Percentiles rank a stretch among this genome's conserved stretches.
Evolutionary conservation across 208 protist species (phyloP).

Genomic region (Phytomonas serpens): DNA sequence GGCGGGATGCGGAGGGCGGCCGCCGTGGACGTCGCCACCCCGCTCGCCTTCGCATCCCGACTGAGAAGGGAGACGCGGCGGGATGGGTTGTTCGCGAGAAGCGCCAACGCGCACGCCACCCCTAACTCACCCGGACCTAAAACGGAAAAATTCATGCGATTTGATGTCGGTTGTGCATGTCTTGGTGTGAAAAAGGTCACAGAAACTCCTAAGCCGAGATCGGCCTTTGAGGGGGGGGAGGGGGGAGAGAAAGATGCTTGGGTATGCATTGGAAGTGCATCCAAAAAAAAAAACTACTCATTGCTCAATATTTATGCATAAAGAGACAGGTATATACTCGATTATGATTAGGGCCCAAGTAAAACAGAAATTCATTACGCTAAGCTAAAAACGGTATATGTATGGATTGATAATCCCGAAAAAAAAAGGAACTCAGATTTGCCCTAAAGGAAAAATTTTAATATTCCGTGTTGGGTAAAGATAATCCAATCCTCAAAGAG

Average conservation of each 20-base stretch:
- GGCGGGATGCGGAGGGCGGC: not conserved
- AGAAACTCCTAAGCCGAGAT: constrained; percentile 4
- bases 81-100: constrained; percentile 21
- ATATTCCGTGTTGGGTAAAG: not conserved
- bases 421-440: not conserved
- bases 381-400: not conserved
- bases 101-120: constrained; percentile 53
- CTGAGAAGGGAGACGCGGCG: constrained; percentile 18
- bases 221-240: not conserved
- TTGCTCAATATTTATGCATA: not conserved
- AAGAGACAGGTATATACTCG: not conserved
- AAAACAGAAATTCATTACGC: not conserved
- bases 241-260: not conserved
- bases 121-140: constrained; percentile 64
- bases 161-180: not conserved
- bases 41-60: constrained; percentile 5
- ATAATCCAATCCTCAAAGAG: constrained; percentile 10
- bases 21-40: not conserved
- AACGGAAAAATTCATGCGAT: constrained; percentile 18
- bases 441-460: not conserved
- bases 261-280: not conserved
- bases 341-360: not conserved
- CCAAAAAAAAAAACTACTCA: not conserved
- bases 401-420: not conserved
- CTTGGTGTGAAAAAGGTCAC: not conserved